phyloP scores from a whole-genome alignment of 495 filamentous ascomycete species.

The Podospora fimiseda region DNA sequence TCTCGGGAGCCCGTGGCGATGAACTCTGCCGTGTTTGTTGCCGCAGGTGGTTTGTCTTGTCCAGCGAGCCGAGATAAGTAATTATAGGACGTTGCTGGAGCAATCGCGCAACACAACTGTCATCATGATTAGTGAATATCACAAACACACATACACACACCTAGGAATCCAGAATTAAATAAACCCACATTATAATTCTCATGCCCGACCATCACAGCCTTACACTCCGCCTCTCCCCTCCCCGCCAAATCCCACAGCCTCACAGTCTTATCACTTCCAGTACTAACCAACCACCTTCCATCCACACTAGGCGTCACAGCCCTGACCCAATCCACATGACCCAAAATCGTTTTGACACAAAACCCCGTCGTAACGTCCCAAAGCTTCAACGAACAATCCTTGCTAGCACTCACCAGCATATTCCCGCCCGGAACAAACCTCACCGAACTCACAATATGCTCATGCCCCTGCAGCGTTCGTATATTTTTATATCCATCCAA shows the following conservation, averaged over 20 bases:
- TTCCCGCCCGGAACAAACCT: slow-evolving; percentile 80
- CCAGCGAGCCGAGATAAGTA: slow-evolving; percentile 71
- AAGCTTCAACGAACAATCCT: slow-evolving; percentile 72
- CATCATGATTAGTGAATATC: slow-evolving; percentile 24
- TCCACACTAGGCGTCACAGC: slow-evolving; percentile 73
- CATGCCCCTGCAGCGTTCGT: slow-evolving; percentile 80
- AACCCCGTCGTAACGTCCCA: slow-evolving; percentile 90
- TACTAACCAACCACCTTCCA: slow-evolving; percentile 70
- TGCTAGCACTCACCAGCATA: slow-evolving; percentile 66
- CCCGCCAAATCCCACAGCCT: slow-evolving; percentile 71
- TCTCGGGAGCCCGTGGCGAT: slow-evolving; percentile 82
- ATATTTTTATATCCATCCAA: slow-evolving; percentile 92
- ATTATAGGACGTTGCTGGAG: slow-evolving; percentile 67
- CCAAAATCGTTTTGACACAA: slow-evolving; percentile 72
- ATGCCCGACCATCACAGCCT: slow-evolving; percentile 73
- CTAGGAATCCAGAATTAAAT: background rate
- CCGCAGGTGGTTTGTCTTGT: slow-evolving; percentile 59
- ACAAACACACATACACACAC: background rate
- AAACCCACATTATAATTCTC: slow-evolving; percentile 50
- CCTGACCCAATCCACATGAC: slow-evolving; percentile 76
- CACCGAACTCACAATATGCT: slow-evolving; percentile 76
- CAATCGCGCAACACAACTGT: slow-evolving; percentile 73
- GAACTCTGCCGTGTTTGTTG: slow-evolving; percentile 70
- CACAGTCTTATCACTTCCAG: slow-evolving; percentile 68
- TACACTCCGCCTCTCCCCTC: slow-evolving; percentile 58